A percentile compares a stretch with the other conserved stretches of the same genome.
phyloP scores from a whole-genome alignment of 108 stramenopile genomes.

The Stephanodiscus minutulus region DNA sequence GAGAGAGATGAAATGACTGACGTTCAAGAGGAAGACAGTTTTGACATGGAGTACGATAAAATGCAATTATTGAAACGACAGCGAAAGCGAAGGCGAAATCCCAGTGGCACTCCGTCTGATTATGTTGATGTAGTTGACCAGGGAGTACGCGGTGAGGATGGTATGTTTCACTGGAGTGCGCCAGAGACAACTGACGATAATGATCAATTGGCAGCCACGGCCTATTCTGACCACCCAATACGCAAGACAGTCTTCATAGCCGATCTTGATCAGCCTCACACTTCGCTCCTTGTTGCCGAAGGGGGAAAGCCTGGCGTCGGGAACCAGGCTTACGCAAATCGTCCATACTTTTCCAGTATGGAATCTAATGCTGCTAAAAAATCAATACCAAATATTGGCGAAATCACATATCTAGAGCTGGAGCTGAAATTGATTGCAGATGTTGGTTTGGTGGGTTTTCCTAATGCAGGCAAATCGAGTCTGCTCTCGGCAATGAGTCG shows the following conservation, averaged over 20 bases:
- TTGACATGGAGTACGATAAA: conserved; percentile 33
- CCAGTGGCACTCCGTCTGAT: conserved; percentile 23
- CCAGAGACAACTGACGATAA: conserved; percentile 16
- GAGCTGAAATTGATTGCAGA: conserved; percentile 97
- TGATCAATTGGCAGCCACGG: conserved; percentile 22
- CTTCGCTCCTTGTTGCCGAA: conserved; percentile 68
- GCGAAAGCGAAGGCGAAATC: conserved; percentile 10
- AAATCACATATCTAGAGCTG: conserved; percentile 71
- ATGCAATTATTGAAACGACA: conserved; percentile 24
- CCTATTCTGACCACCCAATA: conserved; percentile 26
- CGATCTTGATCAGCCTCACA: conserved; percentile 77
- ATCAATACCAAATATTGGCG: conserved; percentile 54
- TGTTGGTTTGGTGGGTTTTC: conserved; percentile 98
- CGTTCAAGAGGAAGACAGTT: conserved; percentile 31
- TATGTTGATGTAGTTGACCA: conserved; percentile 44
- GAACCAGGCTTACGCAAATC: conserved; percentile 58
- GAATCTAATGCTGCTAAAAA: conserved; percentile 37
- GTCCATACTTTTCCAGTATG: conserved; percentile 49
- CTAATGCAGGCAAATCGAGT: conserved; percentile 97
- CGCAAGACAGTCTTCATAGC: conserved; percentile 69
- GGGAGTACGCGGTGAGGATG: conserved; percentile 40
- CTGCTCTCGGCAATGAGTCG: conserved; percentile 87
- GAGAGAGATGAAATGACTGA: conserved; percentile 10
- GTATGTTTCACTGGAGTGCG: conserved; percentile 52
- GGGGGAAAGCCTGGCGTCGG: conserved; percentile 83